Evolutionary conservation across 139 green algal genomes (phyloP).

Genomic region (Desmodesmus armatus): DNA sequence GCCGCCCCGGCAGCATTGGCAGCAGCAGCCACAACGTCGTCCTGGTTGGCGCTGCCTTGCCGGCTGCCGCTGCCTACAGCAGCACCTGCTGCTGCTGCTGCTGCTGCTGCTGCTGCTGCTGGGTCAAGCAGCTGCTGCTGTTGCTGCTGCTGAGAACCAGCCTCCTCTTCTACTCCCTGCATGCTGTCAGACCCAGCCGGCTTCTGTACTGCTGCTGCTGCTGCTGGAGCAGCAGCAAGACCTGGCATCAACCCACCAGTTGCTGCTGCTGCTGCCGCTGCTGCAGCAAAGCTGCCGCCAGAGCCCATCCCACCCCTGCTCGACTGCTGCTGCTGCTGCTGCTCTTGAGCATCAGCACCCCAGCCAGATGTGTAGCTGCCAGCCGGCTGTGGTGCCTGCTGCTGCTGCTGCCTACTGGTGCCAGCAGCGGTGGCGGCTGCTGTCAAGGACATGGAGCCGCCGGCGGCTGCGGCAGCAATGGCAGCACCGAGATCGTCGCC

Average conservation of each 20-base stretch:
- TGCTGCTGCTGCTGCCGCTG: slow-evolving; percentile 23
- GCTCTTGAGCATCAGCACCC: not conserved
- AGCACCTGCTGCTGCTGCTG: not conserved
- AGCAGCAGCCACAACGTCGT: not conserved
- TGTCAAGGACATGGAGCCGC: no score
- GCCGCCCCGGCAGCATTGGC: not conserved
- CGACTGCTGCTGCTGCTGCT: not conserved
- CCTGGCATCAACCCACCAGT: not conserved
- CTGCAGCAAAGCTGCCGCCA: not conserved
- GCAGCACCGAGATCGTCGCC: no score
- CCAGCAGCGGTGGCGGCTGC: no score
- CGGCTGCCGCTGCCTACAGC: not conserved
- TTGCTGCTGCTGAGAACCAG: no score
- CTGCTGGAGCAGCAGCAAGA: slow-evolving; percentile 12
- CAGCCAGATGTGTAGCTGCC: slow-evolving; percentile 11
- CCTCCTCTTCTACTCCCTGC: not conserved
- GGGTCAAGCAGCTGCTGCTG: no score
- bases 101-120: no score
- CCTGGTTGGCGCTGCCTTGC: not conserved
- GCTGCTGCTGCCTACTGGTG: slow-evolving; percentile 23
- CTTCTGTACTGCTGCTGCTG: slow-evolving; percentile 11
- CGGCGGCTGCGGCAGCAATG: no score
- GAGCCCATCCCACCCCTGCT: no score
- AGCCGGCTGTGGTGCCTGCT: not conserved
- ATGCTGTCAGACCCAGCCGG: not conserved